Percentiles rank a stretch among this genome's conserved stretches.
phyloP scores from a whole-genome alignment of 1,284 basidiomycete genomes.

The Cryptococcus jaspeensis region DNA sequence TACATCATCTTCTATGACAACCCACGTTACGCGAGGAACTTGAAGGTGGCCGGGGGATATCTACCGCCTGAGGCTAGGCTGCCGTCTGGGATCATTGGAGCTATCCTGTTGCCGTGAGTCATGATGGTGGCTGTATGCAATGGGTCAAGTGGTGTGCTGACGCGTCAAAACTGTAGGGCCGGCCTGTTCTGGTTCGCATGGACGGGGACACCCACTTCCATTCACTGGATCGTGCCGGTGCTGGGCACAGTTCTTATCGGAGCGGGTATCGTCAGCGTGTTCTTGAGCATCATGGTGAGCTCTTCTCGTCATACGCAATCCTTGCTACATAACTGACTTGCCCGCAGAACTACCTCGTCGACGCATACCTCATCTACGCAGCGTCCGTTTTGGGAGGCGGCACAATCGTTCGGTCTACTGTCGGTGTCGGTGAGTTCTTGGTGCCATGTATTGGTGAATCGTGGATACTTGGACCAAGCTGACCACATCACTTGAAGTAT shows the following conservation, averaged over 20 bases:
- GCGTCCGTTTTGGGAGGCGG: slow-evolving; percentile 67
- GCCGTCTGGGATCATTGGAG: slow-evolving; percentile 61
- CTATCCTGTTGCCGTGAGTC: slow-evolving; percentile 58
- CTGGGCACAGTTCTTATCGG: slow-evolving; percentile 64
- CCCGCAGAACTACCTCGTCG: slow-evolving; percentile 62
- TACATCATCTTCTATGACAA: slow-evolving; percentile 55
- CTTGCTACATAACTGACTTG: too few species aligned
- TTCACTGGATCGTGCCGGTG: slow-evolving; percentile 65
- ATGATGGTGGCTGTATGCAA: neutral
- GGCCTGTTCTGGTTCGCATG: slow-evolving; percentile 46
- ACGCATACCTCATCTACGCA: slow-evolving; percentile 54
- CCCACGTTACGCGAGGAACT: slow-evolving; percentile 19
- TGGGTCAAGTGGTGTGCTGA: too few species aligned
- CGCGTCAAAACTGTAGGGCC: neutral
- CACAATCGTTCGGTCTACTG: slow-evolving; percentile 64
- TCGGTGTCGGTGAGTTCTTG: slow-evolving; percentile 51
- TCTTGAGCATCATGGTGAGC: slow-evolving; percentile 30
- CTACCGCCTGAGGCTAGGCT: slow-evolving; percentile 56
- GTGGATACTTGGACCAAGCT: too few species aligned
- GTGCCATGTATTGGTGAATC: too few species aligned
- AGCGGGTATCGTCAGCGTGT: slow-evolving; percentile 29
- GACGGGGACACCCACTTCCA: slow-evolving; percentile 57
- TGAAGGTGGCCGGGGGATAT: slow-evolving; percentile 21
- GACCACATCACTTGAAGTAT: too few species aligned
- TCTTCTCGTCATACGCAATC: neutral